Conservation (phyloP, 306 rosid species). For the Urtica urens region DNA sequence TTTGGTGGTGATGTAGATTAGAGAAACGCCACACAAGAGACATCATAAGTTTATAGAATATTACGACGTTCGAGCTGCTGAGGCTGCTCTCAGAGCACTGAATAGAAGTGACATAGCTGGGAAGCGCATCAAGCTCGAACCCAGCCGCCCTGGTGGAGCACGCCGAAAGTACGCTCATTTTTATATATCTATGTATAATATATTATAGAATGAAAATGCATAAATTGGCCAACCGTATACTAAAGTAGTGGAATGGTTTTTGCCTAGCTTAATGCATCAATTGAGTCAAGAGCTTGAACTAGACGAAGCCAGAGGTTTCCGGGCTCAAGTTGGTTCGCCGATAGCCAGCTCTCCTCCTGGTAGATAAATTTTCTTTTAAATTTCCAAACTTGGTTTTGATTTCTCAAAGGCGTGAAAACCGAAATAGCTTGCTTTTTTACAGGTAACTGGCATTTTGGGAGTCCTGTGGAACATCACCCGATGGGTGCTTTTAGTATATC, state of each 20-base stretch:
- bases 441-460: constrained; percentile 80
- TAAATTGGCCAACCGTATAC: too few species aligned
- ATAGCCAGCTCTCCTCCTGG: constrained; percentile 83
- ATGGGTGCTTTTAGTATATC: constrained; percentile 50
- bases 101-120: constrained; percentile 95
- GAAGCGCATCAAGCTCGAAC: constrained; percentile 91
- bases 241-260: too few species aligned
- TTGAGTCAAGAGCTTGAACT: constrained; percentile 79
- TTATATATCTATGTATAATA: not conserved
- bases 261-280: constrained; percentile 74
- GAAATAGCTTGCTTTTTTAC: constrained; percentile 12
- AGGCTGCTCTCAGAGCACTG: constrained; percentile 79
- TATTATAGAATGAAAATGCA: too few species aligned
- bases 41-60: constrained; percentile 90
- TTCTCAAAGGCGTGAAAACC: constrained; percentile 9
- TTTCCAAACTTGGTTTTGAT: constrained; percentile 2
- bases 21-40: constrained; percentile 94
- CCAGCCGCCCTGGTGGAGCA: constrained; percentile 97
- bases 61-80: constrained; percentile 87
- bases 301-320: constrained; percentile 58
- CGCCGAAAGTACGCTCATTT: constrained; percentile 67
- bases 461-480: constrained; percentile 68
- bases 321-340: constrained; percentile 75
- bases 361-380: constrained; percentile 18
- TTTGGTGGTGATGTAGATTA: too few species aligned